These are phyloP conservation scores for Spathaspora sp. DNA, from an alignment of 1,139 yeast genomes.

Conservation along the genomic window DNA sequence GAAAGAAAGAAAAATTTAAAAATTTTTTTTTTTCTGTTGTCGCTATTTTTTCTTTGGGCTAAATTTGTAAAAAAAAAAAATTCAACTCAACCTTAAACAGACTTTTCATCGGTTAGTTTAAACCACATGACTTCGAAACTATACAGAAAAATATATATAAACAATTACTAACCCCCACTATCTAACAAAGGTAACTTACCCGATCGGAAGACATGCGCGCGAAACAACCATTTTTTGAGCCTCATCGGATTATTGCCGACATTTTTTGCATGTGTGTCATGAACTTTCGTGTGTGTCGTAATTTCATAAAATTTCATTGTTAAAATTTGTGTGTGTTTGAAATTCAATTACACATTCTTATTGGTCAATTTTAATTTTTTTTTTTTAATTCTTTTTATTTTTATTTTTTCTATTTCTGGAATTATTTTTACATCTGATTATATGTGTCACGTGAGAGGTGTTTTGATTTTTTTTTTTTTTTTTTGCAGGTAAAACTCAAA, in stretches of 20 bases:
- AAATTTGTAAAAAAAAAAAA: background rate
- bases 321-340: background rate
- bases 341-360: background rate
- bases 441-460: background rate
- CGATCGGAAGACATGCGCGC: background rate
- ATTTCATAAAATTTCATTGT: background rate
- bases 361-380: background rate
- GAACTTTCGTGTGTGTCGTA: constrained; percentile 1
- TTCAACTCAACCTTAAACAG: background rate
- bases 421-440: background rate
- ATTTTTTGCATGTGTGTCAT: background rate
- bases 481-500: background rate
- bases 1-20: background rate
- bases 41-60: background rate
- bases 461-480: background rate
- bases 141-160: no score
- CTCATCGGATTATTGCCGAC: background rate
- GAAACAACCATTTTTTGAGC: background rate
- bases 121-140: no score
- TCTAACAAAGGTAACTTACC: no score
- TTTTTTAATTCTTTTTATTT: background rate
- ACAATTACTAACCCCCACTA: no score
- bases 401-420: background rate
- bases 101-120: background rate
- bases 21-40: background rate